phyloP scores from a whole-genome alignment of 2,329 filamentous ascomycete genomes.

The Hypoxylon sp. region DNA sequence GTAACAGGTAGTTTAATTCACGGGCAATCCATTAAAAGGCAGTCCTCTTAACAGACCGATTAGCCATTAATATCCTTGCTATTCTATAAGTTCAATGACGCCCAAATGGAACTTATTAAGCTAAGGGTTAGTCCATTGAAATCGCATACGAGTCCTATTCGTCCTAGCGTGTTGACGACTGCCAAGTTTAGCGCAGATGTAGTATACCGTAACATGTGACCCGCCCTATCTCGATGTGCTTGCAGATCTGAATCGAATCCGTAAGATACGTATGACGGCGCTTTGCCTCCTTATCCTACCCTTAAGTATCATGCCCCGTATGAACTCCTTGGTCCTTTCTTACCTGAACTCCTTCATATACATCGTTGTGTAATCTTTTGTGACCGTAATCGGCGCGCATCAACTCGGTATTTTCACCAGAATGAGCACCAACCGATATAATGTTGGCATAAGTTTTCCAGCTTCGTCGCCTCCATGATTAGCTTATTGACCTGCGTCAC shows the following conservation, averaged over 20 bases:
- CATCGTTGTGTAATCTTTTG: background rate
- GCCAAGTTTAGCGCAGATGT: background rate
- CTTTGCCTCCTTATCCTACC: background rate
- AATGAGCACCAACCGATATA: constrained; percentile 99
- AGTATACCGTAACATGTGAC: background rate
- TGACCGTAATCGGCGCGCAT: background rate
- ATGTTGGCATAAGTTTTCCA: constrained; percentile 98
- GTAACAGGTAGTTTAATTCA: background rate
- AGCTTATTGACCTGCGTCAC: constrained; percentile 94
- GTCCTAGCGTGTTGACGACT: background rate
- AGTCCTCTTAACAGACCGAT: background rate
- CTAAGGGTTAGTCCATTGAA: background rate
- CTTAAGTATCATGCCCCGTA: background rate
- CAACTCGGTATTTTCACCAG: constrained; percentile 73
- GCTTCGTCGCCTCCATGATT: constrained; percentile 93
- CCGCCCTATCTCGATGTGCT: background rate
- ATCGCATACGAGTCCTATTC: background rate
- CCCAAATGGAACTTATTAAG: background rate
- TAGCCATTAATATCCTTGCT: background rate
- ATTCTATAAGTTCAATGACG: background rate
- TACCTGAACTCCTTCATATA: constrained; percentile 9
- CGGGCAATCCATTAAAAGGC: background rate
- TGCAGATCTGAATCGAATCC: background rate
- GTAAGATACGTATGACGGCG: background rate
- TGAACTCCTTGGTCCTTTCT: constrained; percentile 13